Percentiles rank a stretch among this genome's conserved stretches.
phyloP scores from a whole-genome alignment of 805 yeast genomes.

The Scheffersomyces amazonensis region DNA sequence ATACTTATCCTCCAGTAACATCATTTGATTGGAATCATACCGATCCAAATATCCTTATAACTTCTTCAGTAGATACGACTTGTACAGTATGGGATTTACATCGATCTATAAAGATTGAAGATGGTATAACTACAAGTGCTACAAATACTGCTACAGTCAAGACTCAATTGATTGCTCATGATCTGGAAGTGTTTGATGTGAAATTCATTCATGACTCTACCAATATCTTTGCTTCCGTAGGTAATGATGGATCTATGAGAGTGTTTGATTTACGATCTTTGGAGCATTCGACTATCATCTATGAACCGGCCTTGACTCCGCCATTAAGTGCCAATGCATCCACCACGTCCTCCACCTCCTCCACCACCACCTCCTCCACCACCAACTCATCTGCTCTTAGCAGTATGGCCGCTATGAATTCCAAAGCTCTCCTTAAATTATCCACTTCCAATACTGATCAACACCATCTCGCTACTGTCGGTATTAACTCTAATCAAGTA shows the following conservation, averaged over 20 bases:
- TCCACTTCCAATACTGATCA: constrained; percentile 79
- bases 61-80: constrained; percentile 91
- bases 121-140: background rate
- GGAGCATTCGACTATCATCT: constrained; percentile 92
- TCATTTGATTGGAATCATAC: constrained; percentile 88
- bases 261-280: constrained; percentile 85
- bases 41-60: constrained; percentile 69
- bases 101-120: constrained; percentile 18
- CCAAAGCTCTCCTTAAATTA: constrained; percentile 67
- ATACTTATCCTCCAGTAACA: constrained; percentile 81
- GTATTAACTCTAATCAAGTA: constrained; percentile 63
- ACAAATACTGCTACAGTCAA: constrained; percentile 62
- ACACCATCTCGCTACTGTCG: constrained; percentile 80
- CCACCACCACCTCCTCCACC: constrained; percentile 4
- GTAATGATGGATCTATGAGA: constrained; percentile 92
- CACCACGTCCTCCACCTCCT: too few relatives aligned
- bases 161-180: constrained; percentile 96
- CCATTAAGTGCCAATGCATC: constrained; percentile 7
- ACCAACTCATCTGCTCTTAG: background rate
- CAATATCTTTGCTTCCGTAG: constrained; percentile 84
- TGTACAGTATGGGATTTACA: constrained; percentile 93
- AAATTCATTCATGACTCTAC: constrained; percentile 72
- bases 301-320: constrained; percentile 60
- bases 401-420: constrained; percentile 11
- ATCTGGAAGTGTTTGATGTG: constrained; percentile 91